Conservation (phyloP, 2,329 filamentous ascomycete genomes). For the Botryotinia calthae region DNA sequence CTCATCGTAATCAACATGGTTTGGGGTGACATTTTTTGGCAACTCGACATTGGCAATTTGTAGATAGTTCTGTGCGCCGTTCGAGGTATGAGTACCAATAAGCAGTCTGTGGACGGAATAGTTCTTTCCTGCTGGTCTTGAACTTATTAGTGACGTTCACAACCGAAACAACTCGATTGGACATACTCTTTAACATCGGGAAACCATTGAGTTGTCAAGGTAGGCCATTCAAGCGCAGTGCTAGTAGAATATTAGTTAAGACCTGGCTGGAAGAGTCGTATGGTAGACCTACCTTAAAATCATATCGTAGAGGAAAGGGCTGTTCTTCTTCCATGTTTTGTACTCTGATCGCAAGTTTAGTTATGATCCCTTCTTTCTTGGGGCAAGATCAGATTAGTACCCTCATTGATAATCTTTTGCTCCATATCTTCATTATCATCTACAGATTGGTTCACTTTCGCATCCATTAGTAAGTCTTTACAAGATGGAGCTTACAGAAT, state of each 20-base stretch:
- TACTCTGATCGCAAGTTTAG: constrained; percentile 62
- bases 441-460: constrained; percentile 47
- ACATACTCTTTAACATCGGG: constrained; percentile 80
- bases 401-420: constrained; percentile 92
- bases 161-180: background rate
- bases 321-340: constrained; percentile 99
- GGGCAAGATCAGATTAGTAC: constrained; percentile 44
- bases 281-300: constrained; percentile 66
- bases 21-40: constrained; percentile 72
- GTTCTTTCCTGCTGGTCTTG: constrained; percentile 74
- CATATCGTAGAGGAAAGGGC: constrained; percentile 96
- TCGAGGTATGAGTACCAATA: constrained; percentile 91
- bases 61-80: constrained; percentile 81
- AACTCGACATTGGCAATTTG: constrained; percentile 94
- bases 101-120: constrained; percentile 85
- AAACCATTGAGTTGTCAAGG: constrained; percentile 96
- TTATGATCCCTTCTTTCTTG: background rate
- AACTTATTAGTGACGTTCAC: constrained; percentile 13
- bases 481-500: background rate
- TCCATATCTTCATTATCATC: constrained; percentile 71
- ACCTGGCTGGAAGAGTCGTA: background rate
- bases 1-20: constrained; percentile 84
- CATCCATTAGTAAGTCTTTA: constrained; percentile 39
- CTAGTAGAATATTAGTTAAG: constrained; percentile 43
- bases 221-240: constrained; percentile 95